Evolutionary conservation across 805 yeast genomes (phyloP), one percentile per base, ranked within the genome.

Genomic region (Yueomyces sp.): DNA sequence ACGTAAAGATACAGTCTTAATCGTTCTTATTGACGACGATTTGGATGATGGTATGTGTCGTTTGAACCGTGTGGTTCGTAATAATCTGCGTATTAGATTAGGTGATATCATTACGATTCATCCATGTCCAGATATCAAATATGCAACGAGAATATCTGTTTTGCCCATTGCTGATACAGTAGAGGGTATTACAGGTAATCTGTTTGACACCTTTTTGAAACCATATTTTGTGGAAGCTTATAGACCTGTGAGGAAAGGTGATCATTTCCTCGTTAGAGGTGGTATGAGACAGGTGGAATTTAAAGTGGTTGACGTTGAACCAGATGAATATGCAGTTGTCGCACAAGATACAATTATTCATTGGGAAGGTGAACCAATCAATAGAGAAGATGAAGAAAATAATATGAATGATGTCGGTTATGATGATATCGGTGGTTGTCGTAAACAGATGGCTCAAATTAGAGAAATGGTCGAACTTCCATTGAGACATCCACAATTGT

Each of bases 261-360:
- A 92, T 62, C 84, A 85, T 56, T 92, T 92, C 67, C 79, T 90
- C 40, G 97, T 86, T 28, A 79, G 98, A 64, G 98, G 98, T 59
- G 96, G 96, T 63, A 92, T 92, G 98, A 81, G 98, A 68, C 97
- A 90, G 63, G 98, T 92, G 39, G 98, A 92, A 66, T 92, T 92
- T 70, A 94, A 92, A 66, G 96, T 92, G 40, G 96, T 90, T 40
- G 98, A 92, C 51, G 95, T 92, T 46, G 98, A 92, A 62, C 98
- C 98, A 5, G 87, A 85, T 57, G 97, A 92, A 55, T 84, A 80
- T 57, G 98, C 96, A 47, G 94, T 92, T 59, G 98, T 92, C 40
- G 95, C 98, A 26, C 98, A 92, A 69, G 98, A 92, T 61, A 92
- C 98, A 36, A 78, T 92, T 53, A 92, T 92, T 59, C 98, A 92